phyloP scores from a whole-genome alignment of 495 filamentous ascomycete genomes.

The Neurospora cerealis region DNA sequence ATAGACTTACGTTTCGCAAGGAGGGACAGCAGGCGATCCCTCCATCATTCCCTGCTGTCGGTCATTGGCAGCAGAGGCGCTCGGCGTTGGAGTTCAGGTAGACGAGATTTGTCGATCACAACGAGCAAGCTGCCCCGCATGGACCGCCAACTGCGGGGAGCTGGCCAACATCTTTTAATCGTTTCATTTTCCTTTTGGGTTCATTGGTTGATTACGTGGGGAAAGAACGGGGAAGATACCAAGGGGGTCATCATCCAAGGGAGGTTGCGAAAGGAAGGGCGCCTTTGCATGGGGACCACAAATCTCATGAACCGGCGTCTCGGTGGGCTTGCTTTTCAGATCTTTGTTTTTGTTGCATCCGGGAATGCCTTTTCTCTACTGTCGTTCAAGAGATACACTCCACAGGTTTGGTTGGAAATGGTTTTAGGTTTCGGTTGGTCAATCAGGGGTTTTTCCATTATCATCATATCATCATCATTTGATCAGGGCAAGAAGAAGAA shows the following conservation, averaged over 20 bases:
- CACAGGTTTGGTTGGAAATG: slow-evolving; percentile 3
- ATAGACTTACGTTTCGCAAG: not conserved
- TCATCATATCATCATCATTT: not conserved
- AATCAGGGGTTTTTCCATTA: not conserved
- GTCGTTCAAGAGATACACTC: slow-evolving; percentile 9
- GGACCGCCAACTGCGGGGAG: not conserved
- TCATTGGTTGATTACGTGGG: not conserved
- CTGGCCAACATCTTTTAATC: not conserved
- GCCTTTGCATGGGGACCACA: slow-evolving; percentile 9
- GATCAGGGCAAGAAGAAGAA: not conserved
- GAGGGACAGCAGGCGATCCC: not conserved
- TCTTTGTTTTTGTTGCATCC: slow-evolving; percentile 2
- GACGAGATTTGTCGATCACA: not conserved
- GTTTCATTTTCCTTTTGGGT: slow-evolving; percentile 1
- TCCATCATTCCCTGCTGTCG: not conserved
- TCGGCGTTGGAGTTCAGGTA: not conserved
- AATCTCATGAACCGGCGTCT: slow-evolving; percentile 21
- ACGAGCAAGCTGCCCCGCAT: not conserved
- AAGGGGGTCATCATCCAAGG: slow-evolving; percentile 3
- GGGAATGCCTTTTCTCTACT: slow-evolving; percentile 11
- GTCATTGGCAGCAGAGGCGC: not conserved
- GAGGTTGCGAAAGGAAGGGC: not conserved
- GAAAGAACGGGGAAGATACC: not conserved
- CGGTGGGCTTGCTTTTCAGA: not conserved
- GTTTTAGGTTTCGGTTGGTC: not conserved